Evolutionary conservation across 2,329 filamentous ascomycete species (phyloP).

Genomic region (Cordyceps militaris): DNA sequence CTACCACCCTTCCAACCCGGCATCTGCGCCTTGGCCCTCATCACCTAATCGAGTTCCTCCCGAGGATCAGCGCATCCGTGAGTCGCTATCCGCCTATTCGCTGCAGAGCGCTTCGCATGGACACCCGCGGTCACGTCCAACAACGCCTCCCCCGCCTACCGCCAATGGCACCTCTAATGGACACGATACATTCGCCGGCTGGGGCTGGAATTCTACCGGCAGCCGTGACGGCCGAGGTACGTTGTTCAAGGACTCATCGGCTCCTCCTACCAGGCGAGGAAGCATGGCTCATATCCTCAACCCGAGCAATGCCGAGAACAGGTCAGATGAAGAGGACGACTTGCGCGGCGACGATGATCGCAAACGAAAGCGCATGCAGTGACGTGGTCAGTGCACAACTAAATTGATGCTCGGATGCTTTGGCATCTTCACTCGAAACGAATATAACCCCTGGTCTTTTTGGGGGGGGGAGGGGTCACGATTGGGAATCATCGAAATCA

Average conservation of each 20-base stretch:
- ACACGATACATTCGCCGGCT: conserved; percentile 44
- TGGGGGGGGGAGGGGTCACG: neutral
- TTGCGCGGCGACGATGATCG: conserved; percentile 50
- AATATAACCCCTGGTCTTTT: neutral
- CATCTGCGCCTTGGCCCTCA: conserved; percentile 45
- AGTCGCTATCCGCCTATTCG: conserved; percentile 51
- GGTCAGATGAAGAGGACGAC: conserved; percentile 50
- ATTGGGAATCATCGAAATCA: neutral
- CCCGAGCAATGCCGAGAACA: conserved; percentile 48
- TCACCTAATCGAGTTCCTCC: conserved; percentile 43
- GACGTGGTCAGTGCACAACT: conserved; percentile 9
- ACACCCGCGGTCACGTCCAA: conserved; percentile 43
- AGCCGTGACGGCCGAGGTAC: conserved; percentile 45
- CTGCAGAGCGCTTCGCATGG: conserved; percentile 36
- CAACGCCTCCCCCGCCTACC: conserved; percentile 45
- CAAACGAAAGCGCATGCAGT: conserved; percentile 55
- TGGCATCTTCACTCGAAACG: neutral
- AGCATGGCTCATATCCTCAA: conserved; percentile 61
- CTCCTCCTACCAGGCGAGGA: conserved; percentile 48
- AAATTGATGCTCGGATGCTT: neutral
- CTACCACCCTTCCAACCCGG: conserved; percentile 51
- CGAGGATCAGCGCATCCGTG: conserved; percentile 49
- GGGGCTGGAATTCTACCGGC: conserved; percentile 47
- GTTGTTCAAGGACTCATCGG: conserved; percentile 47
- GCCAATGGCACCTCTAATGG: conserved; percentile 35